phyloP scores from a whole-genome alignment of 163 green algal genomes.

The Coccomyxa subellipsoidea region DNA sequence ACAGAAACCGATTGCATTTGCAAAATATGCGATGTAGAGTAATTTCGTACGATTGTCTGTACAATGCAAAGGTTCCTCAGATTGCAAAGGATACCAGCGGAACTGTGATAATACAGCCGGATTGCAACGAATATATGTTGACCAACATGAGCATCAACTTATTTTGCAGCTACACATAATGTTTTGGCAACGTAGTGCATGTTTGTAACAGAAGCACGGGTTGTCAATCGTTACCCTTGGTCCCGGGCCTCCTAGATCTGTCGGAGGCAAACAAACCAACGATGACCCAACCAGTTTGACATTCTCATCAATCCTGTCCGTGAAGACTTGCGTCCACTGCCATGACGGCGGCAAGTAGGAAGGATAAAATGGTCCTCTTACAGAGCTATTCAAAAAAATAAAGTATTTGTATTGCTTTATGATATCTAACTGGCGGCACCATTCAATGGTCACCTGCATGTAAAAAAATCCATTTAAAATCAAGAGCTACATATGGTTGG shows the following conservation, averaged over 20 bases:
- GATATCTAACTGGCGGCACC: neutral
- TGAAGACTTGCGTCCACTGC: constrained; percentile 72
- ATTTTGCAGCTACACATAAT: too few species aligned
- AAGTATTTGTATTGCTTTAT: constrained; percentile 33
- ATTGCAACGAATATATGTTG: too few species aligned
- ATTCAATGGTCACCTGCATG: constrained; percentile 10
- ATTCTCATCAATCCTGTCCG: constrained; percentile 20
- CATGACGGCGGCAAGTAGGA: constrained; percentile 33
- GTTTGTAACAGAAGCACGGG: too few species aligned
- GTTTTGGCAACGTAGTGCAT: too few species aligned
- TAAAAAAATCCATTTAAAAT: neutral
- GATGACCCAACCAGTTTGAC: constrained; percentile 50
- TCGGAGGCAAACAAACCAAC: constrained; percentile 64
- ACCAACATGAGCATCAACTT: too few species aligned
- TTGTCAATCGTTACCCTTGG: constrained; percentile 55
- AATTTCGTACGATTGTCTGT: too few species aligned
- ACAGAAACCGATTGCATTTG: neutral
- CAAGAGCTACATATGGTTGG: neutral
- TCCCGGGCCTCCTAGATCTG: constrained; percentile 53
- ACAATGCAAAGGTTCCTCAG: too few species aligned
- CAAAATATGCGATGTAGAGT: too few species aligned
- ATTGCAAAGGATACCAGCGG: too few species aligned
- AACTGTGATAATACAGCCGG: too few species aligned
- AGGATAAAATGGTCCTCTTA: constrained; percentile 41
- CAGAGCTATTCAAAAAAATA: constrained; percentile 43